Conservation (phyloP, 2,329 filamentous ascomycete genomes). For the Intubia oerlemansii region DNA sequence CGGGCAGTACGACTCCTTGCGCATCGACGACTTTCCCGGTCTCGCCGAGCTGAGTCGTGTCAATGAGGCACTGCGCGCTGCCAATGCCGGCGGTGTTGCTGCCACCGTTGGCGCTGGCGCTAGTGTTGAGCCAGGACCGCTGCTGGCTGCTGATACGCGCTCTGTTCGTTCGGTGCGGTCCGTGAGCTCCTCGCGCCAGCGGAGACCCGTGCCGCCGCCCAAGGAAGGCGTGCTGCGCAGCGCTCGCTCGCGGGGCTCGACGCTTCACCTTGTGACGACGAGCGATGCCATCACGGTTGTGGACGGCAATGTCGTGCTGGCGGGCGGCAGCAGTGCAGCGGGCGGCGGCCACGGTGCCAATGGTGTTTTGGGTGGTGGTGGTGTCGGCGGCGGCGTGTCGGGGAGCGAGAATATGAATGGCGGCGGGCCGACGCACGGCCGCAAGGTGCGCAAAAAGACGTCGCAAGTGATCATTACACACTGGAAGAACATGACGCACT, state of each 20-base stretch:
- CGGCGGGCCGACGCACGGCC: constrained; percentile 6
- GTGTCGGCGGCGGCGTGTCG: not conserved
- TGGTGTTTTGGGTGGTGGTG: constrained; percentile 7
- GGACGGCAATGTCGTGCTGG: no score
- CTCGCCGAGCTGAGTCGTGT: constrained; percentile 40
- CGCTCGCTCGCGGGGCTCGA: constrained; percentile 59
- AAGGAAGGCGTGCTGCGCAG: constrained; percentile 55
- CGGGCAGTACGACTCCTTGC: constrained; percentile 38
- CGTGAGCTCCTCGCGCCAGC: constrained; percentile 54
- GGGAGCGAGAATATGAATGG: not conserved
- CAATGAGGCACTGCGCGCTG: constrained; percentile 17
- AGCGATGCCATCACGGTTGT: constrained; percentile 25
- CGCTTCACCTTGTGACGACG: constrained; percentile 63
- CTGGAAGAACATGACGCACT: constrained; percentile 44
- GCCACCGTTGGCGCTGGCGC: no score
- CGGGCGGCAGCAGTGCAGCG: no score
- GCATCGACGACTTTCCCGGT: constrained; percentile 53
- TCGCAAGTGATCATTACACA: constrained; percentile 36
- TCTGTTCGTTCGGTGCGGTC: constrained; percentile 35
- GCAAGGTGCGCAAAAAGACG: constrained; percentile 32
- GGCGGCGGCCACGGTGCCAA: constrained; percentile 7
- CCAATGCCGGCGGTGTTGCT: no score
- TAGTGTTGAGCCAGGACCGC: no score
- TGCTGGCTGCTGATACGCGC: no score
- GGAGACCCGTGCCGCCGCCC: constrained; percentile 59